Evolutionary conservation across 164 flowering plant species (phyloP).

Genomic region (Piper betle): DNA sequence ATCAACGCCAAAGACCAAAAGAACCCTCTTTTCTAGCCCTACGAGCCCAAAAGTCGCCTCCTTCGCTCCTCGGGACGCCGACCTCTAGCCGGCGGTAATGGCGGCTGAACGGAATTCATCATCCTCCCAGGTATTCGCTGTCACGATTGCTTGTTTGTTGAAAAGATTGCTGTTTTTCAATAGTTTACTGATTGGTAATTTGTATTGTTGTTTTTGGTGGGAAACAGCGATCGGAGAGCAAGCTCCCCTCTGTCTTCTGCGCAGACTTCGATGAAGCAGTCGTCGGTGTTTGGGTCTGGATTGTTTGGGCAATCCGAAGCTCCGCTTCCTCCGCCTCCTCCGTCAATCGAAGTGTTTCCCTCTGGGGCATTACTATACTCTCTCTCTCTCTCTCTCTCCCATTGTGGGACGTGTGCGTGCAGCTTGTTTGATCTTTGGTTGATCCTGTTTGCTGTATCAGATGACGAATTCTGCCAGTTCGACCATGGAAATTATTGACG

Average conservation of each 20-base stretch:
- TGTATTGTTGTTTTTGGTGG: too few species aligned
- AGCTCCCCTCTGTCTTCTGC: neutral
- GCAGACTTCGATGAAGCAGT: neutral
- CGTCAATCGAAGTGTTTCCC: conserved; percentile 51
- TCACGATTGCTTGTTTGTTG: too few species aligned
- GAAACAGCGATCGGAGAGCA: neutral
- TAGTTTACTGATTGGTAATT: too few species aligned
- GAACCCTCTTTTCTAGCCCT: too few species aligned
- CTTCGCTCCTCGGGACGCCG: too few species aligned
- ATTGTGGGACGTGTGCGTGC: neutral
- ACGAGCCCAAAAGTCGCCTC: too few species aligned
- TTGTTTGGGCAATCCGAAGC: conserved; percentile 29
- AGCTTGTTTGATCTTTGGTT: neutral
- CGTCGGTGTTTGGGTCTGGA: conserved; percentile 18
- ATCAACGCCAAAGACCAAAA: too few species aligned
- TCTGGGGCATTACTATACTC: conserved; percentile 32
- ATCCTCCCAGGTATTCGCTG: too few species aligned
- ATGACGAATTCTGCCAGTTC: conserved; percentile 28
- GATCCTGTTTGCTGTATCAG: conserved; percentile 11
- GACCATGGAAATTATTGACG: conserved; percentile 41
- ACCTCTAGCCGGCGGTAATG: too few species aligned
- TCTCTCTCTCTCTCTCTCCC: neutral
- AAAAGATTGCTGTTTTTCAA: too few species aligned
- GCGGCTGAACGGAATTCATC: too few species aligned
- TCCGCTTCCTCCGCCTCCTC: conserved; percentile 58